Conservation (phyloP, 2,329 filamentous ascomycete genomes). For the Plenodomus biglobosus region DNA sequence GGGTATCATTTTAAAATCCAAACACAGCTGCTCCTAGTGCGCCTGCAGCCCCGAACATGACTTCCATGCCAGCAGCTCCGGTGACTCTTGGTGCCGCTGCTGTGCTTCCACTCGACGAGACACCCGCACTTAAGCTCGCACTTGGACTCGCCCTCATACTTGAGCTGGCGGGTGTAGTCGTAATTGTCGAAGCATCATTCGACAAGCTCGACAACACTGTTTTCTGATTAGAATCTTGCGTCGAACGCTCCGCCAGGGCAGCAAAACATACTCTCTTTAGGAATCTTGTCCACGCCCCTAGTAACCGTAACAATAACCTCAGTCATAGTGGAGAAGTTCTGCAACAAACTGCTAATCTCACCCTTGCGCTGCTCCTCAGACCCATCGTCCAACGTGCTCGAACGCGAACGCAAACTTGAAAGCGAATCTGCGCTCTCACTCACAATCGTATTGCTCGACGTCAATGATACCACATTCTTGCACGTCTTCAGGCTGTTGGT, state of each 20-base stretch:
- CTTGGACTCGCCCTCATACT: background rate
- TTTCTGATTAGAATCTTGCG: background rate
- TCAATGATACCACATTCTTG: background rate
- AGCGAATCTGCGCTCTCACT: background rate
- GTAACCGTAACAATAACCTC: constrained; percentile 10
- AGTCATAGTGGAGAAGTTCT: constrained; percentile 10
- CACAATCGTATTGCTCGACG: background rate
- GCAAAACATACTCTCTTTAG: background rate
- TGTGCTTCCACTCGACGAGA: background rate
- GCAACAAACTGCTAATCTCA: constrained; percentile 3
- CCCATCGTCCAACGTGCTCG: background rate
- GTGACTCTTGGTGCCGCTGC: constrained; percentile 3
- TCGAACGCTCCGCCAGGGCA: background rate
- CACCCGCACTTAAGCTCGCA: background rate
- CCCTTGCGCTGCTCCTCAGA: background rate
- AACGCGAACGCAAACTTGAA: too few relatives aligned
- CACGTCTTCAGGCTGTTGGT: constrained; percentile 10
- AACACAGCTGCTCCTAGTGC: constrained; percentile 9
- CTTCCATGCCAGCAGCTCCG: constrained; percentile 2
- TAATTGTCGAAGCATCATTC: constrained; percentile 3
- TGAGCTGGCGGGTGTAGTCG: constrained; percentile 1
- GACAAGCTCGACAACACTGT: constrained; percentile 5
- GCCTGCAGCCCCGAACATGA: constrained; percentile 12
- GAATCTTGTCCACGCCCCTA: constrained; percentile 5
- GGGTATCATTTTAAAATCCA: background rate